Evolutionary conservation across 768 basidiomycete genomes (phyloP).

Genomic region (Leccinellum albellum): DNA sequence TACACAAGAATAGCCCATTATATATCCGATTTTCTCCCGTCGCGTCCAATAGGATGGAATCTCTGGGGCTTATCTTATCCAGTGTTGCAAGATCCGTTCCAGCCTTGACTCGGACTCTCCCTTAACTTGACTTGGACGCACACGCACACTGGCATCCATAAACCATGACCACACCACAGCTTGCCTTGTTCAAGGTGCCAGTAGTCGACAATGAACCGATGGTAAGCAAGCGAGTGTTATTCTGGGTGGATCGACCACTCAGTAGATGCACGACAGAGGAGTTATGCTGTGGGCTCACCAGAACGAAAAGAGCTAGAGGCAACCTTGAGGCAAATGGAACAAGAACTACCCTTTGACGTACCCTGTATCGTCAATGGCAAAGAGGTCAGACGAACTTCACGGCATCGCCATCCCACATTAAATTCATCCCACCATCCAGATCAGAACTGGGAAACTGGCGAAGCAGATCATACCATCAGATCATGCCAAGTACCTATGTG

Average conservation of each 20-base stretch:
- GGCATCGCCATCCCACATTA: neutral
- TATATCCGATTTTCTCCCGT: too few species aligned
- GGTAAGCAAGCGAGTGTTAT: slow-evolving; percentile 42
- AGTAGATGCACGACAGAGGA: slow-evolving; percentile 42
- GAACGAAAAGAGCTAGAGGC: slow-evolving; percentile 74
- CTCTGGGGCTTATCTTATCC: slow-evolving; percentile 5
- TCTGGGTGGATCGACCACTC: neutral
- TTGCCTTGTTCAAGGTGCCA: slow-evolving; percentile 85
- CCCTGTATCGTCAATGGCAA: slow-evolving; percentile 92
- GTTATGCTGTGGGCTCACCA: slow-evolving; percentile 73
- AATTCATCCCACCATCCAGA: slow-evolving; percentile 37
- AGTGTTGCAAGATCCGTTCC: slow-evolving; percentile 17
- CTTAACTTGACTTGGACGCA: neutral
- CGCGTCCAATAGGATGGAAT: too few species aligned
- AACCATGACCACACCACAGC: slow-evolving; percentile 65
- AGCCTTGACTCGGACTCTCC: neutral
- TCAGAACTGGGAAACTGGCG: slow-evolving; percentile 75
- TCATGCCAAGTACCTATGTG: slow-evolving; percentile 76
- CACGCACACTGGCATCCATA: slow-evolving; percentile 15
- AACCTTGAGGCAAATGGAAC: slow-evolving; percentile 76
- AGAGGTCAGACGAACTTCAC: slow-evolving; percentile 45
- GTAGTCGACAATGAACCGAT: slow-evolving; percentile 90
- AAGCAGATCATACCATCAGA: slow-evolving; percentile 85
- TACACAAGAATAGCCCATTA: too few species aligned
- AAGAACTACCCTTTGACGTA: slow-evolving; percentile 83